These are phyloP conservation scores for Zygotorulaspora sp. DNA, from an alignment of 805 yeast species.

Conservation along the genomic window DNA sequence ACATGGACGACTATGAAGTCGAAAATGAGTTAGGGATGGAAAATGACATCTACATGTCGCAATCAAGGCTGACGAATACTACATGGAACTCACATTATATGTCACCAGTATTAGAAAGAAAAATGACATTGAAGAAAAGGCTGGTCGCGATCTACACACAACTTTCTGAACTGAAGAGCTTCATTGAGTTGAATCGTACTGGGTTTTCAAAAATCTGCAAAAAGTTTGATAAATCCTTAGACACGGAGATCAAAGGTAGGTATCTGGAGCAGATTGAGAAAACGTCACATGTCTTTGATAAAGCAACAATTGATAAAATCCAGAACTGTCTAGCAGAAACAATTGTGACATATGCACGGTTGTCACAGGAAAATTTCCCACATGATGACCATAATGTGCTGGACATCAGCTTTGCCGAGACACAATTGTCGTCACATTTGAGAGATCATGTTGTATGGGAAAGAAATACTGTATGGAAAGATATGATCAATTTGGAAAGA, in stretches of 20 bases:
- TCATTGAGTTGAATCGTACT: slow-evolving; percentile 74
- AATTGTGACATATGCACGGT: slow-evolving; percentile 50
- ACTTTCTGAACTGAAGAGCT: slow-evolving; percentile 78
- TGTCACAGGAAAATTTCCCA: slow-evolving; percentile 27
- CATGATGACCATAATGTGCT: slow-evolving; percentile 12
- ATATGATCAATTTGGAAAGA: slow-evolving; percentile 86
- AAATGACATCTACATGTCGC: slow-evolving; percentile 10
- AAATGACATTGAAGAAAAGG: slow-evolving; percentile 62
- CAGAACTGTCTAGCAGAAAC: slow-evolving; percentile 51
- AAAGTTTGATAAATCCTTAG: slow-evolving; percentile 82
- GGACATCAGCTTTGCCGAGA: slow-evolving; percentile 40
- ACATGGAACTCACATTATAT: slow-evolving; percentile 12
- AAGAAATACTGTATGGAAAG: slow-evolving; percentile 96
- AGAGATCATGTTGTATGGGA: slow-evolving; percentile 97
- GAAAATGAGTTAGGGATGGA: slow-evolving; percentile 1
- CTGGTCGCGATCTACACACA: slow-evolving; percentile 63
- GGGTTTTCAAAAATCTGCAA: slow-evolving; percentile 89
- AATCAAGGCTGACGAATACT: slow-evolving; percentile 13
- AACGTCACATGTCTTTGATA: slow-evolving; percentile 52
- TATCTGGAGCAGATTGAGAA: slow-evolving; percentile 49
- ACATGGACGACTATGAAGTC: too few relatives aligned
- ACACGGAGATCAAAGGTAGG: slow-evolving; percentile 52
- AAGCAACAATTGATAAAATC: slow-evolving; percentile 44
- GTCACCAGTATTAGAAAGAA: slow-evolving; percentile 28
- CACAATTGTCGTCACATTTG: slow-evolving; percentile 50